These are phyloP conservation scores for Dendrobium catenatum DNA, from an alignment of 106 monocot species.

Conservation along the genomic window DNA sequence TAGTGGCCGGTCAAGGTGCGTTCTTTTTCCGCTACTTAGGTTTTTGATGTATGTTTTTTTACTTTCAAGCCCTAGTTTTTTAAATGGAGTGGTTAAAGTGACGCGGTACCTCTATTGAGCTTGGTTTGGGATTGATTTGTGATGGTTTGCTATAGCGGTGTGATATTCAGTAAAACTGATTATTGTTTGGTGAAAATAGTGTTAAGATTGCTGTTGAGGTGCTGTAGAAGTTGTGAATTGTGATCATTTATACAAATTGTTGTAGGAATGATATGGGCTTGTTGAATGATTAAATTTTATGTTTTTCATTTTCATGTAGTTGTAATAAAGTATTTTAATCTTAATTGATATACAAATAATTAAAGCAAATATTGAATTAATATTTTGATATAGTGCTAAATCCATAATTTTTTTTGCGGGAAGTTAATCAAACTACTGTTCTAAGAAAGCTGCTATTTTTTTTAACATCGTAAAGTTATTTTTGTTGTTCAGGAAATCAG, in stretches of 20 bases:
- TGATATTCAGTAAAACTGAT: not conserved
- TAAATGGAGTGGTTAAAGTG: not conserved
- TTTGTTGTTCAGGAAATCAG: no score
- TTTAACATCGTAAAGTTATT: no score
- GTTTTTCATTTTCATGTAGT: not conserved
- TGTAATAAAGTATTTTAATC: not conserved
- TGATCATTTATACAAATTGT: not conserved
- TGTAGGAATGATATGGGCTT: not conserved
- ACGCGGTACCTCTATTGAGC: not conserved
- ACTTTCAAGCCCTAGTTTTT: not conserved
- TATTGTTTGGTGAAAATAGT: not conserved
- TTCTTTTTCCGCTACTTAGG: not conserved
- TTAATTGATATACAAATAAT: no score
- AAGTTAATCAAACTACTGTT: no score
- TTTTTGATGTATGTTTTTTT: not conserved
- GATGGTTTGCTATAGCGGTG: not conserved
- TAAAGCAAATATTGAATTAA: no score
- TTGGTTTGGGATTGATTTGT: not conserved
- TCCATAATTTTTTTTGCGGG: no score
- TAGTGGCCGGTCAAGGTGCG: slow-evolving; percentile 3
- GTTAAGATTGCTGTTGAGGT: not conserved
- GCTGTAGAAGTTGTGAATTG: not conserved
- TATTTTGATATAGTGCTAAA: no score
- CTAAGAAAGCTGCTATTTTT: no score
- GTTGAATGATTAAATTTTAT: not conserved